Evolutionary conservation across 164 flowering plant genomes (phyloP), one percentile per base, ranked within the genome.

Genomic region (Dillenia suffruticosa): DNA sequence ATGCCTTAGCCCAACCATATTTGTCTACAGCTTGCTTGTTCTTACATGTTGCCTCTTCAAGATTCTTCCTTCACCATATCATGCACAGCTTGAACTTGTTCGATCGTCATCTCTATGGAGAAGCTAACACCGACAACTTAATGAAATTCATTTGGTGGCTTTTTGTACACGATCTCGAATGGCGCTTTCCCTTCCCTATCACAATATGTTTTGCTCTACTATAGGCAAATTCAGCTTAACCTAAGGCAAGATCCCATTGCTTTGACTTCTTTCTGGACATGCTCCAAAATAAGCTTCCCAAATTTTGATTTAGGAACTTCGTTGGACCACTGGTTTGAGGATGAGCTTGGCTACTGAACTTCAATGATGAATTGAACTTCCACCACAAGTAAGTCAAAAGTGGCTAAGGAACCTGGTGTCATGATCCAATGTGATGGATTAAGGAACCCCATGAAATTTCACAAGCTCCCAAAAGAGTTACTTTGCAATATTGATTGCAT

Each of bases 331-430:
- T 26, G 0, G 46, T 64, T 46, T 64, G 61, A 0, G 68, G 68
- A 44, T 64, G 55, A 7, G 5, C 0, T 61, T n/a, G 12, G n/a
- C 22, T 48, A 40, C 61, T 56, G 11, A 1, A 48, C 8, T 60
- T 48, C 10, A 60, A 44, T 0, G 16, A 5, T 1, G 63, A 26
- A 13, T 16, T 45, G 2, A 60, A 19, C 43, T 9, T 3, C 43
- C 13, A 48, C 67, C 67, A 64, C 19, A 64, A 49, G 5, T 54
- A 56, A 2, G 1, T n/a, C 62, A 56, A 58, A 64, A 64, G 47
- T 56, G 47, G 12, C 61, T 57, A 9, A 64, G 14, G 24, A 64
- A 57, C n/a, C 57, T 64, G 3, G 0, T 14, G 13, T 64, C 68
- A n/a, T 61, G 2, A 49, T 64, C 47, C 7, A 56, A 64, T 9